Conservation (phyloP, 1,284 basidiomycete species). For the Austropuccinia psidii region DNA sequence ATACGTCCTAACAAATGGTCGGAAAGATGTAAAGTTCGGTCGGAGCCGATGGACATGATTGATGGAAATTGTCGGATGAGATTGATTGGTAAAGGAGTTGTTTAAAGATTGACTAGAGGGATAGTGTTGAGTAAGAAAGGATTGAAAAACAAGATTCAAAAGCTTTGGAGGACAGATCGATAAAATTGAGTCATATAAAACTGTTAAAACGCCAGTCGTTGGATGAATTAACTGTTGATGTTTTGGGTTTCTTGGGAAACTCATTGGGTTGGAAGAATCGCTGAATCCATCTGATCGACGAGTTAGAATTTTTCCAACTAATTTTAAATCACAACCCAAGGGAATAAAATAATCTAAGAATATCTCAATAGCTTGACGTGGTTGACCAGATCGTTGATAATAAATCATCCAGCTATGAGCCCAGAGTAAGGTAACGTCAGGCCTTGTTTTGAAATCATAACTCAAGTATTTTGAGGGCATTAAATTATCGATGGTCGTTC, state of each 20-base stretch:
- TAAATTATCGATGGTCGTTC: background rate
- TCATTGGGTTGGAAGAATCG: no score
- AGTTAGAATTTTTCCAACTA: background rate
- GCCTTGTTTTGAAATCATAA: background rate
- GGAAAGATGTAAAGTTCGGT: slow-evolving; percentile 29
- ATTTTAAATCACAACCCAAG: slow-evolving; percentile 22
- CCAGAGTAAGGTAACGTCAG: slow-evolving; percentile 29
- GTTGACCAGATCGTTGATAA: slow-evolving; percentile 32
- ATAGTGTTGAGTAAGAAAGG: slow-evolving; percentile 20
- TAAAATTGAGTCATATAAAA: slow-evolving; percentile 32
- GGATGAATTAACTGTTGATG: slow-evolving; percentile 28
- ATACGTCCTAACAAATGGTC: slow-evolving; percentile 24
- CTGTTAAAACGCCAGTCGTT: slow-evolving; percentile 30
- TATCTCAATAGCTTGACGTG: slow-evolving; percentile 20
- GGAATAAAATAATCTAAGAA: slow-evolving; percentile 36
- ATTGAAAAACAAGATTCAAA: background rate
- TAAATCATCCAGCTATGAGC: slow-evolving; percentile 37
- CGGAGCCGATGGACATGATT: background rate
- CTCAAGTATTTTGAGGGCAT: background rate
- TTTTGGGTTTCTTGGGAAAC: background rate
- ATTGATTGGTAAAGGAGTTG: background rate
- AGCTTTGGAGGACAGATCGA: slow-evolving; percentile 13
- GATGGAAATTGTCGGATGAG: background rate
- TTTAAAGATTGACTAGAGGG: background rate
- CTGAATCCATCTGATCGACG: no score